Evolutionary conservation across 2,329 filamentous ascomycete species (phyloP).

Genomic region (Trichoderma harzianum): DNA sequence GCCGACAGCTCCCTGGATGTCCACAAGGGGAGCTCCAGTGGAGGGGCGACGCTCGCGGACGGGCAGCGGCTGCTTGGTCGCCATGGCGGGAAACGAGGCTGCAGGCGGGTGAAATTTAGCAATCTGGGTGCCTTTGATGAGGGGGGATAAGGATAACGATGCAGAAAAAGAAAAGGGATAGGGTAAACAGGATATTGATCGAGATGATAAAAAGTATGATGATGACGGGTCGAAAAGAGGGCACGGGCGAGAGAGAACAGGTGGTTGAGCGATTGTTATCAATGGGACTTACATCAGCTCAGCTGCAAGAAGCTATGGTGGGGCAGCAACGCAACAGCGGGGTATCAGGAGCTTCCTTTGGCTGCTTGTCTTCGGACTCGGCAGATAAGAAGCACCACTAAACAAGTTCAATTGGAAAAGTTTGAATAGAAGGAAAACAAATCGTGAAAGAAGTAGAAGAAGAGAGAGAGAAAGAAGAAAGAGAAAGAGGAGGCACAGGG

Average conservation of each 20-base stretch:
- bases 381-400: neutral
- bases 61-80: constrained; percentile 39
- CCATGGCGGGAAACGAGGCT: constrained; percentile 27
- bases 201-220: neutral
- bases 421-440: neutral
- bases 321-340: constrained; percentile 15
- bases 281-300: constrained; percentile 13
- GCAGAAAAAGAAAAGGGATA: neutral
- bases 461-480: constrained; percentile 6
- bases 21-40: constrained; percentile 75
- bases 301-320: constrained; percentile 19
- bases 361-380: neutral
- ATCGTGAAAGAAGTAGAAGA: neutral
- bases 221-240: neutral
- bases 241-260: neutral
- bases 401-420: constrained; percentile 3
- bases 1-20: constrained; percentile 82
- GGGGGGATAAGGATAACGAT: neutral
- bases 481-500: constrained; percentile 8
- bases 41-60: constrained; percentile 77
- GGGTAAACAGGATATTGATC: neutral
- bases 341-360: constrained; percentile 13
- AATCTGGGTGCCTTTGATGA: neutral
- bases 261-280: neutral
- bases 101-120: neutral